These are phyloP conservation scores for Dothiorella sarmentorum DNA, from an alignment of 2,329 filamentous ascomycete species.

Conservation along the genomic window DNA sequence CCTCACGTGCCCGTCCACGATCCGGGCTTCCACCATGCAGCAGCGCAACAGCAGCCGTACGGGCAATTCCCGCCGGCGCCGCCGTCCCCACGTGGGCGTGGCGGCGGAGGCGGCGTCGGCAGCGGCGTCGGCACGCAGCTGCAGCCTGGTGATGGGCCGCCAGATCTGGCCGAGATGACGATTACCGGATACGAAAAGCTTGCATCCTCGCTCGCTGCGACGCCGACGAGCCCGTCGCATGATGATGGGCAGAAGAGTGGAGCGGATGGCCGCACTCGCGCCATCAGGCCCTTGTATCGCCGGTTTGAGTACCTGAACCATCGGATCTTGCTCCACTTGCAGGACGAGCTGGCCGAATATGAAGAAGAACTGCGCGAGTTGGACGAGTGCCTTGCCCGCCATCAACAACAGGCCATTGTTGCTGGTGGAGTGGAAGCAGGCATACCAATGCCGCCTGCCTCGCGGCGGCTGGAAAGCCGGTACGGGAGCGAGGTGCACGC, in stretches of 20 bases:
- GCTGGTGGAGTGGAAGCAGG: slow-evolving; percentile 23
- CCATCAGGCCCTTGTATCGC: slow-evolving; percentile 65
- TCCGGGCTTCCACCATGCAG: slow-evolving; percentile 9
- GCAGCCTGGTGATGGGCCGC: slow-evolving; percentile 17
- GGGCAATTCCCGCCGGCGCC: slow-evolving; percentile 14
- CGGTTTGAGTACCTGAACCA: slow-evolving; percentile 81
- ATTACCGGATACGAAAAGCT: slow-evolving; percentile 38
- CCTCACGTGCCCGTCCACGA: slow-evolving; percentile 13
- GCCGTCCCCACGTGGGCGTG: not conserved
- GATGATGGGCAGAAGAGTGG: slow-evolving; percentile 17
- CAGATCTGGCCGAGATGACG: slow-evolving; percentile 28
- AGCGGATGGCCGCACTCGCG: not conserved
- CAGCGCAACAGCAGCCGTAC: slow-evolving; percentile 11
- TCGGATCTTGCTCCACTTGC: slow-evolving; percentile 74
- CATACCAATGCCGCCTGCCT: slow-evolving; percentile 51
- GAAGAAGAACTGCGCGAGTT: slow-evolving; percentile 72
- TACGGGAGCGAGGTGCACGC: slow-evolving; percentile 57
- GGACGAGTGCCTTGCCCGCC: slow-evolving; percentile 59
- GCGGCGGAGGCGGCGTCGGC: not conserved
- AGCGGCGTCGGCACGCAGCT: not conserved
- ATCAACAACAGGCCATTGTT: slow-evolving; percentile 33
- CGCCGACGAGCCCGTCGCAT: slow-evolving; percentile 26
- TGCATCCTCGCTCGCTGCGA: slow-evolving; percentile 34
- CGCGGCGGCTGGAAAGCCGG: slow-evolving; percentile 55
- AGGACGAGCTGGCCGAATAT: slow-evolving; percentile 78